phyloP scores from a whole-genome alignment of 176 grass and related monocot species.

The Oryza nivara region DNA sequence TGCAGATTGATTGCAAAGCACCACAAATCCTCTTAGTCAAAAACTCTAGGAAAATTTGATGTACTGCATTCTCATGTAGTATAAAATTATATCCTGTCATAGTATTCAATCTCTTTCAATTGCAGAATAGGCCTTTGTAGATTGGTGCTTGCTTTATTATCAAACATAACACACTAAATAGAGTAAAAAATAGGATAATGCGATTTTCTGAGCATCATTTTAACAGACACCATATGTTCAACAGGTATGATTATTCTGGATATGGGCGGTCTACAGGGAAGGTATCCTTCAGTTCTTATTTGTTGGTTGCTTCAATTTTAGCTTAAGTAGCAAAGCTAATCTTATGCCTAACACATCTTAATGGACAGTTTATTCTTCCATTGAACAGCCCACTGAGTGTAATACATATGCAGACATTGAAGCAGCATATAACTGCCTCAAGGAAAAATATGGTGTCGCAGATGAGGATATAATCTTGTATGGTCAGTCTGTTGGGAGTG shows the following conservation, averaged over 20 bases:
- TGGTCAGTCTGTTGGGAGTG: slow-evolving; percentile 91
- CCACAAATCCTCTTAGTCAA: neutral
- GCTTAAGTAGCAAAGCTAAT: slow-evolving; percentile 38
- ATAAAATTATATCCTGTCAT: neutral
- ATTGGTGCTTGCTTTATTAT: neutral
- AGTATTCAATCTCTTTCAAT: neutral
- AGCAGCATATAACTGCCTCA: slow-evolving; percentile 90
- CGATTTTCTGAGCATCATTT: neutral
- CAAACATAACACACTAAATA: slow-evolving; percentile 14
- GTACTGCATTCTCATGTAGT: slow-evolving; percentile 3
- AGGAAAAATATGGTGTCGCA: slow-evolving; percentile 72
- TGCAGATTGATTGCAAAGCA: slow-evolving; percentile 12
- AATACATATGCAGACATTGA: slow-evolving; percentile 98
- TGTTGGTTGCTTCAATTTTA: slow-evolving; percentile 35
- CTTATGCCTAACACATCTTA: slow-evolving; percentile 52
- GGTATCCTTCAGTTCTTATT: slow-evolving; percentile 51
- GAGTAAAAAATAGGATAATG: neutral
- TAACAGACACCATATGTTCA: slow-evolving; percentile 32
- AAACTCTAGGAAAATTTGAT: slow-evolving; percentile 2
- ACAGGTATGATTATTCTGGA: slow-evolving; percentile 91
- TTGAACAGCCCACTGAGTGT: slow-evolving; percentile 88
- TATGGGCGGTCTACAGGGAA: slow-evolving; percentile 91
- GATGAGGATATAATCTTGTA: slow-evolving; percentile 90
- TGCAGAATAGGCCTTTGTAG: neutral
- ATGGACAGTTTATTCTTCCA: slow-evolving; percentile 61